Evolutionary conservation across 805 yeast species (phyloP), one percentile per base, ranked within the genome.

Genomic region (Yarrowia osloensis): DNA sequence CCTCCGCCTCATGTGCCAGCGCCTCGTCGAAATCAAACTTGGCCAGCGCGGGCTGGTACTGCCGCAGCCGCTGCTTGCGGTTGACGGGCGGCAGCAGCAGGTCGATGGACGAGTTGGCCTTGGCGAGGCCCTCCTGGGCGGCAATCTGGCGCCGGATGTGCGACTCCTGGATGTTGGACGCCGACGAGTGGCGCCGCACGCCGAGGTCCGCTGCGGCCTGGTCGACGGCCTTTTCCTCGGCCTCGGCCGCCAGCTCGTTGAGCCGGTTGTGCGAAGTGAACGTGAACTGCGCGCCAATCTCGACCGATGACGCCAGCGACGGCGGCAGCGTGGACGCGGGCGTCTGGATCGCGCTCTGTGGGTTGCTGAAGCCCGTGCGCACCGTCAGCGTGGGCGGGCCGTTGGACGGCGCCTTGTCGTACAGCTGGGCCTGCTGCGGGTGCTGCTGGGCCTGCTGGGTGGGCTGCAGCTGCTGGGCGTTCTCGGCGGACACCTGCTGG

Each of bases 321-420:
- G 75, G 71, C 22, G 70, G 68, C 44, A 72, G 71, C 9, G 76
- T 73, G 26, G 74, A 67, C 12, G 77, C 78, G 9, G 78, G 78
- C 29, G 76, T 75, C 65, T 74, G 74, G 57, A 76, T 76, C 15
- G 77, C 73, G 50, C 69, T 70, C 50, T 72, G 73, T 68, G 75
- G 76, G 68, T 74, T 72, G 15, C 74, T 65, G 22, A 70, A 70
- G 39, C 69, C 66, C 12, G 70, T 69, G 65, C 70, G 70, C 67
- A 69, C 69, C 54, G 68, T 59, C 29, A 70, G 70, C 46, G 69
- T 67, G 24, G 68, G 49, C 22, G 65, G 49, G 21, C 69, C 68
- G 37, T 69, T 67, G 12, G 72, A 68, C n/a, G 74, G 73, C 42
- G 73, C 70, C 33, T 68, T 65, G 69, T 57, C 49, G 28, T 39